Evolutionary conservation across 768 basidiomycete species (phyloP), one percentile per base, ranked within the genome.

Genomic region (Hericium alpestre): DNA sequence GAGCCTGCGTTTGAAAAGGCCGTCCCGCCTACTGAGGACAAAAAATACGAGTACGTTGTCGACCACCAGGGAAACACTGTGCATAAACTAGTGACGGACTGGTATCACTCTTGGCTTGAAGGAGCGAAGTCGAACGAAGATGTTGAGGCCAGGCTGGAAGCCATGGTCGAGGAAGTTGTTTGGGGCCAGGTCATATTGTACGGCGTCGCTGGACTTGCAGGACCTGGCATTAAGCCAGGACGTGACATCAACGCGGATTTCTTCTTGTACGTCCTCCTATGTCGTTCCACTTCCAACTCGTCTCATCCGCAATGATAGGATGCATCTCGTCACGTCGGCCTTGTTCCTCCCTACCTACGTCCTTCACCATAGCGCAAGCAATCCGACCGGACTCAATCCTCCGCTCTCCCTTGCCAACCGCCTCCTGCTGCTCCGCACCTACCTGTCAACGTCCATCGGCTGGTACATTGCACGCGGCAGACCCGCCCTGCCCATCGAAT

Each of bases 291-390:
- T 7, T 8, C 23, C 10, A 27, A 8, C 27, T 25, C 39, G 25
- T 37, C 20, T 38, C 20, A 58, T 4, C 1, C 2, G 20, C 10
- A 3, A 1, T 40, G 87, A 84, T 13, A 46, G 43, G 43, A 80
- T 84, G 70, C 87, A 82, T 60, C 69, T 83, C 1, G 76, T 87
- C 40, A 90, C 86, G 0, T 85, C 84, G 4, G 73, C 79, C 3
- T 63, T 85, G 20, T 85, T 87, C 72, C 64, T 86, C 25, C 73
- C 80, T 0, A 77, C 83, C 1, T 56, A 82, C 46, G 61, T 76
- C 38, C 72, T 67, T 80, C 52, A 61, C 54, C 61, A 64, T 60
- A 53, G 62, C 54, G 18, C 63, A 61, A 6, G 58, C 54, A 20
- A 66, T 13, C 20, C 32, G 10, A n/a, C 16, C 18, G 8, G 46